These are phyloP conservation scores for Yamadazyma dushanensis DNA, from an alignment of 1,139 yeast species.

Conservation along the genomic window DNA sequence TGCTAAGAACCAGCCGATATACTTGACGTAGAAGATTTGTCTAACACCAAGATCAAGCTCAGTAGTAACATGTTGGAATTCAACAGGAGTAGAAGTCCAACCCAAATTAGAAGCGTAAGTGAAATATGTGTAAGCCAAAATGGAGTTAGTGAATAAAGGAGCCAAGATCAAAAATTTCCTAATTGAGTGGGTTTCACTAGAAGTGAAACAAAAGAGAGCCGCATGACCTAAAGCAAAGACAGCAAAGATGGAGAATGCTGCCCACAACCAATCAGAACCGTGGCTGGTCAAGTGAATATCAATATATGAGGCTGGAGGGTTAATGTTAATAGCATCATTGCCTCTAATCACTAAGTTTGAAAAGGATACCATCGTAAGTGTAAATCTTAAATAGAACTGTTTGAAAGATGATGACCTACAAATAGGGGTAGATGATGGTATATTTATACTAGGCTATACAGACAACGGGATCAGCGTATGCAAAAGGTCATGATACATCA, in stretches of 20 bases:
- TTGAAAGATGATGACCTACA: not conserved
- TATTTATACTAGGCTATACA: constrained; percentile 2
- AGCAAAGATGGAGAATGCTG: constrained; percentile 55
- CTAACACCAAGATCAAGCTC: constrained; percentile 41
- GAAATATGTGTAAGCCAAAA: constrained; percentile 54
- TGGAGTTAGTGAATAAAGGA: constrained; percentile 47
- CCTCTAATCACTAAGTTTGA: constrained; percentile 18
- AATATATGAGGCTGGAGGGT: constrained; percentile 40
- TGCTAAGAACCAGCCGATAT: constrained; percentile 66
- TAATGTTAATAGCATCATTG: constrained; percentile 52
- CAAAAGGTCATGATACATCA: not conserved
- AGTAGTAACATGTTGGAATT: constrained; percentile 54
- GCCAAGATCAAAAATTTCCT: constrained; percentile 45
- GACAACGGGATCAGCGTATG: not conserved
- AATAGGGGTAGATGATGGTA: constrained; percentile 9
- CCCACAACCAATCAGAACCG: constrained; percentile 75
- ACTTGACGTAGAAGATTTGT: constrained; percentile 66
- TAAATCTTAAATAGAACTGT: not conserved
- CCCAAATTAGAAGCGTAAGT: constrained; percentile 71
- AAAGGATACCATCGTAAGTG: constrained; percentile 13
- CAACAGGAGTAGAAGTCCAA: constrained; percentile 53
- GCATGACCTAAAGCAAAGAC: constrained; percentile 43
- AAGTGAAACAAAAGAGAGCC: constrained; percentile 37
- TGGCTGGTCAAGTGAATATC: constrained; percentile 56
- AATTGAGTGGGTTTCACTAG: constrained; percentile 30